Evolutionary conservation across 371 early-diverging fungal species (phyloP).

Genomic region (Aphelidium insulamus): DNA sequence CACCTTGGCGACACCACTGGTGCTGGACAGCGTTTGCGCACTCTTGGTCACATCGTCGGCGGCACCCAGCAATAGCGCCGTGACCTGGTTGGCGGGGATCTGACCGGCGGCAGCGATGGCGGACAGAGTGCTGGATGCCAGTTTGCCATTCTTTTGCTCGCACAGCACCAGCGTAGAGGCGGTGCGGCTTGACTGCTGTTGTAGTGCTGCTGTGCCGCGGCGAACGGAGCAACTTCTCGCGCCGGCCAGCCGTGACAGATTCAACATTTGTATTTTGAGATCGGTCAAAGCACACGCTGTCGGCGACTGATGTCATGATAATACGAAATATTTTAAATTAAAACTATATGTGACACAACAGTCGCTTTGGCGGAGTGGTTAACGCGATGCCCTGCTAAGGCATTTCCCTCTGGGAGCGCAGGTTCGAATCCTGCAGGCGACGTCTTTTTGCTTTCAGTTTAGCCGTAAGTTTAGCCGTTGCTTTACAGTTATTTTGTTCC

Average conservation of each 20-base stretch:
- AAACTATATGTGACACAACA: no score
- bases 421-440: slow-evolving; percentile 57
- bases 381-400: slow-evolving; percentile 66
- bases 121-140: slow-evolving; percentile 53
- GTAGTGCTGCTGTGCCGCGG: no score
- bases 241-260: no score
- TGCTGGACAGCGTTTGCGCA: no score
- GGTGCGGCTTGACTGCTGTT: no score
- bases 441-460: slow-evolving; percentile 14
- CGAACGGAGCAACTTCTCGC: no score
- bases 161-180: slow-evolving; percentile 60
- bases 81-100: slow-evolving; percentile 42
- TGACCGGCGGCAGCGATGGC: slow-evolving; percentile 70
- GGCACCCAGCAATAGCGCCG: slow-evolving; percentile 71
- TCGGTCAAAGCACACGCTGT: no score
- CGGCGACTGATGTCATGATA: no score
- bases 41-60: slow-evolving; percentile 33
- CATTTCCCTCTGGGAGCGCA: slow-evolving; percentile 47
- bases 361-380: slow-evolving; percentile 57
- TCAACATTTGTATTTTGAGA: no score
- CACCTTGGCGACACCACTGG: slow-evolving; percentile 57
- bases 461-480: no score
- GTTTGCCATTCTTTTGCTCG: slow-evolving; percentile 60
- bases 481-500: no score
- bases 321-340: no score